These are phyloP conservation scores for Mortierella sp. DNA, from an alignment of 371 early-diverging fungal species.

Conservation along the genomic window DNA sequence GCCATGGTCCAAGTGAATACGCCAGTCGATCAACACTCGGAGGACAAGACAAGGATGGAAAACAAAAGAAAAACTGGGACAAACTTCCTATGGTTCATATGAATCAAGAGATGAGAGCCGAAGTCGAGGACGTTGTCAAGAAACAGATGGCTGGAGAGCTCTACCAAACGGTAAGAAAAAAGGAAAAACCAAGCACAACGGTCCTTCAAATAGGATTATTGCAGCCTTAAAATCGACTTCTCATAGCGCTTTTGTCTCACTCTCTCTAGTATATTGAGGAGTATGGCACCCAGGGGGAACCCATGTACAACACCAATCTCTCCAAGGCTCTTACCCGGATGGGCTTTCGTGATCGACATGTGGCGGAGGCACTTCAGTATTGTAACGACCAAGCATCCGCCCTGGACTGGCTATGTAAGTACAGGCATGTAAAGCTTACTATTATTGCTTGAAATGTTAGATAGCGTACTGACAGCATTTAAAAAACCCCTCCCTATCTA, in stretches of 20 bases:
- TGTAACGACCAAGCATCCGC: conserved; percentile 66
- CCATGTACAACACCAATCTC: conserved; percentile 58
- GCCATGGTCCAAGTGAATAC: conserved; percentile 35
- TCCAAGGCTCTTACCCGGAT: conserved; percentile 63
- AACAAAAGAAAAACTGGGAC: conserved; percentile 73
- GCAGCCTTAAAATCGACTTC: not conserved
- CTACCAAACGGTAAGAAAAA: conserved; percentile 50
- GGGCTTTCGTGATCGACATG: conserved; percentile 84
- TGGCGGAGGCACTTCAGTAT: conserved; percentile 79
- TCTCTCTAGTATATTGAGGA: conserved; percentile 56
- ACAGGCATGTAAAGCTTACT: not conserved
- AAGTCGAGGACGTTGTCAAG: conserved; percentile 76
- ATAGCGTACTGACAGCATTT: no score
- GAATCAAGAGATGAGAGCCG: conserved; percentile 69
- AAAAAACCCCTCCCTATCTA: not conserved
- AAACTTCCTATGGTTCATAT: conserved; percentile 79
- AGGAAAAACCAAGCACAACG: not conserved
- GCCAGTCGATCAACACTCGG: conserved; percentile 47
- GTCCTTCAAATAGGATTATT: not conserved
- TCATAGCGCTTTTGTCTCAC: conserved; percentile 24
- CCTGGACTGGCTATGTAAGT: conserved; percentile 90
- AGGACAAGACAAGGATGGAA: conserved; percentile 54
- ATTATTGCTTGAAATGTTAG: no score
- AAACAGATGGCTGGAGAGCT: conserved; percentile 56
- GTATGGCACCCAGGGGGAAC: conserved; percentile 52